Evolutionary conservation across 1,284 basidiomycete species (phyloP), one percentile per base, ranked within the genome.

Genomic region (Ustanciosporium gigantosporum): DNA sequence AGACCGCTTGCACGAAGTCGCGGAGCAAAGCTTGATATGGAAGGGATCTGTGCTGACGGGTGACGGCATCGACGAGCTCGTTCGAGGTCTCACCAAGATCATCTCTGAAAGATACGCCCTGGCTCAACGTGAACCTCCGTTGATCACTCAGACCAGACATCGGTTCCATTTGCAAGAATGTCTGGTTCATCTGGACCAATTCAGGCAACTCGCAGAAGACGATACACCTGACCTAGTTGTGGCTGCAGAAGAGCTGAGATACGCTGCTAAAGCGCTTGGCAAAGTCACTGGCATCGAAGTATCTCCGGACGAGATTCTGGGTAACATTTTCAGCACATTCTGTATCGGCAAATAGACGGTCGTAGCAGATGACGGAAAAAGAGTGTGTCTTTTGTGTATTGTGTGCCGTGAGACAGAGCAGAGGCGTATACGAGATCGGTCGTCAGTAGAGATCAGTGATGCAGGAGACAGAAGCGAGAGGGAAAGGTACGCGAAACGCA

Each of bases 221-320:
- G n/a, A 24, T n/a, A 21, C 36, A 13, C 19, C 44, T 11, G 87
- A 90, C 49, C 79, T 91, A 4, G 88, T 91, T 2, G 76, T 89
- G 9, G 88, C 84, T 3, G 89, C 89, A 0, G 91, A 93, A 75
- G 89, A 91, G 71, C 80, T 93, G 27, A 84, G 90, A 17, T 89
- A 90, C 73, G 90, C 90, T 3, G 86, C 88, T 0, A 83, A 84
- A 47, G 85, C 88, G 5, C 82, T 93, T n/a, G 90, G 89, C 2
- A 85, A 85, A 50, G 84, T 92, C 15, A 87, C 87, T 4, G 90
- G 90, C 2, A 48, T 43, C 73, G 82, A 20, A 84, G 89, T 52
- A 84, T 85, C 41, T 83, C 86, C 23, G 87, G 60, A 93, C 68
- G 88, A 91, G 55, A 82, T 92, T 7, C 77, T 93, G 17, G 90